phyloP scores from a whole-genome alignment of 768 basidiomycete genomes.

The Lactifluus echinatus region DNA sequence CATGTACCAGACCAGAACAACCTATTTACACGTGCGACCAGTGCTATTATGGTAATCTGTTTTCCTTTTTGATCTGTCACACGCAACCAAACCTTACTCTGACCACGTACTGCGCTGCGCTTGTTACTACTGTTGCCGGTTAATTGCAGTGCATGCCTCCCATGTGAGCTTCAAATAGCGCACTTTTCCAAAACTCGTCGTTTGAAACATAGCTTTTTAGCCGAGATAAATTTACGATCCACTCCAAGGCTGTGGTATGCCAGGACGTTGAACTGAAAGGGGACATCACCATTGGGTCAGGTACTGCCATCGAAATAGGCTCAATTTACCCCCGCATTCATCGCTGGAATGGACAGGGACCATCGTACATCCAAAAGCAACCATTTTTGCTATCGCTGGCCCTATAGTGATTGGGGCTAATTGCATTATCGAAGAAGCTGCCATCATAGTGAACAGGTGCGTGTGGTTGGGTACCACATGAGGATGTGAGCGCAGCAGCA shows the following conservation, averaged over 20 bases:
- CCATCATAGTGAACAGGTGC: constrained; percentile 82
- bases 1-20: neutral
- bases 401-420: constrained; percentile 84
- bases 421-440: constrained; percentile 88
- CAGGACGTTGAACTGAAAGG: constrained; percentile 94
- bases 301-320: constrained; percentile 28
- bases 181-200: neutral
- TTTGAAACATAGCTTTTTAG: constrained; percentile 31
- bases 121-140: neutral
- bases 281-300: constrained; percentile 86
- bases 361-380: constrained; percentile 89
- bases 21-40: no score
- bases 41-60: neutral
- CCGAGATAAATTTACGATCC: constrained; percentile 83
- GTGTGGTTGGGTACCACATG: constrained; percentile 28
- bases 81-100: neutral
- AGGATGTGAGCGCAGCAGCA: neutral
- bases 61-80: constrained; percentile 8
- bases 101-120: neutral
- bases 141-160: constrained; percentile 15
- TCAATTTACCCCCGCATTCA: neutral
- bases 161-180: constrained; percentile 10
- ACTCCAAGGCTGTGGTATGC: constrained; percentile 84
- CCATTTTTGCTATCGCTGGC: constrained; percentile 84
- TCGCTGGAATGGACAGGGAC: constrained; percentile 40